Conservation (phyloP, 176 grass and related monocot genomes). For the Thalia dealbata region DNA sequence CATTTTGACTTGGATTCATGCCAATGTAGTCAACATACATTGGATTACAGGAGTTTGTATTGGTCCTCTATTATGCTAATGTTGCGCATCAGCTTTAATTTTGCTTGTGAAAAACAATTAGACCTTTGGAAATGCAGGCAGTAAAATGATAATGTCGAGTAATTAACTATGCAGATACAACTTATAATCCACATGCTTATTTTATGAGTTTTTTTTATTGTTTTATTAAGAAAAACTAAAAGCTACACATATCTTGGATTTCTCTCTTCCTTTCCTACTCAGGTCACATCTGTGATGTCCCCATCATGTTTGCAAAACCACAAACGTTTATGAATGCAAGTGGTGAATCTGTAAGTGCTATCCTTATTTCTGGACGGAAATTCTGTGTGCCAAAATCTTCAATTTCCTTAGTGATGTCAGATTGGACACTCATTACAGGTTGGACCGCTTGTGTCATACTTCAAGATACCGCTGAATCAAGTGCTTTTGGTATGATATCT, state of each 20-base stretch:
- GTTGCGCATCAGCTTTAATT: too few relatives aligned
- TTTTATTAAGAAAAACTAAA: not conserved
- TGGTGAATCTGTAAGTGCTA: slow-evolving; percentile 94
- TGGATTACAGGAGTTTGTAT: too few relatives aligned
- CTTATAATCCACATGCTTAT: not conserved
- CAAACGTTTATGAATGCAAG: slow-evolving; percentile 95
- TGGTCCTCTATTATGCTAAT: too few relatives aligned
- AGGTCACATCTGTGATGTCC: slow-evolving; percentile 67
- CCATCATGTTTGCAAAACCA: slow-evolving; percentile 80
- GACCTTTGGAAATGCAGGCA: too few relatives aligned
- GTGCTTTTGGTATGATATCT: slow-evolving; percentile 51
- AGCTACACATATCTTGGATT: not conserved
- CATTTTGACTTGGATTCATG: too few relatives aligned
- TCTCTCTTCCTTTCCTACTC: not conserved
- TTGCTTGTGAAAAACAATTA: too few relatives aligned
- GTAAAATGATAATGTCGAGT: not conserved
- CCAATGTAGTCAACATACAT: too few relatives aligned
- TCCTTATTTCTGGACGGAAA: not conserved
- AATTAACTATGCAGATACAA: not conserved
- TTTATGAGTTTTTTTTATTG: slow-evolving; percentile 4
- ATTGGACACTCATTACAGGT: slow-evolving; percentile 46
- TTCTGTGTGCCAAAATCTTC: not conserved
- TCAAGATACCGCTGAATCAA: slow-evolving; percentile 85
- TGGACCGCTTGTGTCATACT: slow-evolving; percentile 69
- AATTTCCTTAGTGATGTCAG: slow-evolving; percentile 9